These are phyloP conservation scores for Ophiostoma sp. DNA, from an alignment of 2,329 filamentous ascomycete genomes.

Conservation along the genomic window DNA sequence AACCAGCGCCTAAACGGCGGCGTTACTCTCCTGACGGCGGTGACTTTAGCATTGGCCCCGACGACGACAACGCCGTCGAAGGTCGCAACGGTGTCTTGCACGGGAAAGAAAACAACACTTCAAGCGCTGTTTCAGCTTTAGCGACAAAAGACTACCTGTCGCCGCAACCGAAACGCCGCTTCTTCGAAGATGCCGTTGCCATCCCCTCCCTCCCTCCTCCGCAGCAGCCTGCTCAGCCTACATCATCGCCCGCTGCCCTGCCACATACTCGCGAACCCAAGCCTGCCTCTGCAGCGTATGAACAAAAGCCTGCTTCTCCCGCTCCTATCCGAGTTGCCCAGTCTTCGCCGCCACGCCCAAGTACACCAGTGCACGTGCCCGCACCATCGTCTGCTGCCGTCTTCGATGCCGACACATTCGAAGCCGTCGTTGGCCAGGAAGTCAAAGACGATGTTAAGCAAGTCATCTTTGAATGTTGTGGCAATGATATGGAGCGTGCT, in stretches of 20 bases:
- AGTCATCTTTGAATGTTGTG: conserved; percentile 50
- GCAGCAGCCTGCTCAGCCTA: background rate
- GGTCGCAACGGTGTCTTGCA: background rate
- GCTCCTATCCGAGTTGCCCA: conserved; percentile 13
- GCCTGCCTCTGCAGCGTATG: conserved; percentile 3
- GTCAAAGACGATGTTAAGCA: conserved; percentile 45
- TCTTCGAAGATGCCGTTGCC: conserved; percentile 37
- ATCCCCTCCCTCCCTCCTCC: conserved; percentile 18
- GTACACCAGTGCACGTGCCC: background rate
- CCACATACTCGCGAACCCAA: conserved; percentile 4
- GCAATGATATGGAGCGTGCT: conserved; percentile 54
- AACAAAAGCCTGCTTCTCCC: conserved; percentile 1
- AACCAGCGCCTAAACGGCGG: conserved; percentile 35
- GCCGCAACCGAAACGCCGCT: conserved; percentile 33
- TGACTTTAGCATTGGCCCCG: background rate
- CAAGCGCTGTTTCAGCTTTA: conserved; percentile 33
- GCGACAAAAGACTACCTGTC: background rate
- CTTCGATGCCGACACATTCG: conserved; percentile 55
- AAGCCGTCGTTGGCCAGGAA: conserved; percentile 55
- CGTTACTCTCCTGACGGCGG: conserved; percentile 26
- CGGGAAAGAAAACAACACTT: conserved; percentile 23
- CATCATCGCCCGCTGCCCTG: conserved; percentile 17
- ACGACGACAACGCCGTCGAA: conserved; percentile 4
- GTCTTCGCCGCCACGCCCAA: conserved; percentile 15
- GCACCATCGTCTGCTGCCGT: conserved; percentile 28